phyloP scores from a whole-genome alignment of 2,329 filamentous ascomycete species.

The Epicoccum sorghinum region DNA sequence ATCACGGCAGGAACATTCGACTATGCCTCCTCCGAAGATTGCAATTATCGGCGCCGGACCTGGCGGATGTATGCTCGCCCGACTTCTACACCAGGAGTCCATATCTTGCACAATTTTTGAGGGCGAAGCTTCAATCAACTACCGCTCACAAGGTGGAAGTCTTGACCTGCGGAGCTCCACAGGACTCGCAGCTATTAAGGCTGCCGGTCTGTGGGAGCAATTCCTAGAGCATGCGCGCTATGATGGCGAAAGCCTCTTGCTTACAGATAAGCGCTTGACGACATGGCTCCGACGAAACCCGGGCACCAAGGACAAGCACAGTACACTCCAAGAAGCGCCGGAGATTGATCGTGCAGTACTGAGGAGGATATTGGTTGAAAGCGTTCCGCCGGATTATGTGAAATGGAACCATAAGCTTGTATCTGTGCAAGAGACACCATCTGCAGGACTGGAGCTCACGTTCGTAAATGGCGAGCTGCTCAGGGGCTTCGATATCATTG shows the following conservation, averaged over 20 bases:
- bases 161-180: slow-evolving; percentile 60
- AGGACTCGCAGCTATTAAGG: slow-evolving; percentile 58
- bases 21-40: slow-evolving; percentile 34
- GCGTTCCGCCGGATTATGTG: slow-evolving; percentile 29
- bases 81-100: slow-evolving; percentile 55
- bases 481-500: slow-evolving; percentile 49
- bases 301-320: slow-evolving; percentile 17
- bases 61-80: slow-evolving; percentile 59
- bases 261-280: slow-evolving; percentile 47
- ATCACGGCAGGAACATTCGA: neutral
- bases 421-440: slow-evolving; percentile 20
- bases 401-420: slow-evolving; percentile 32
- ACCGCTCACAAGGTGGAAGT: slow-evolving; percentile 51
- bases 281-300: slow-evolving; percentile 29
- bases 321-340: slow-evolving; percentile 24
- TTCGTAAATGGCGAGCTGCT: slow-evolving; percentile 38
- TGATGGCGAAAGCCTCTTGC: slow-evolving; percentile 51
- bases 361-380: slow-evolving; percentile 29
- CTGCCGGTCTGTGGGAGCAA: slow-evolving; percentile 57
- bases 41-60: slow-evolving; percentile 50
- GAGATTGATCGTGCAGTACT: slow-evolving; percentile 35
- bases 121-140: slow-evolving; percentile 37
- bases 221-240: slow-evolving; percentile 53
- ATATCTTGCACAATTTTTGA: slow-evolving; percentile 58
- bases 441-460: slow-evolving; percentile 18